Base-by-base conservation (phyloP, 169 alveolate species). In the Cryptosporidium meleagridis region DNA sequence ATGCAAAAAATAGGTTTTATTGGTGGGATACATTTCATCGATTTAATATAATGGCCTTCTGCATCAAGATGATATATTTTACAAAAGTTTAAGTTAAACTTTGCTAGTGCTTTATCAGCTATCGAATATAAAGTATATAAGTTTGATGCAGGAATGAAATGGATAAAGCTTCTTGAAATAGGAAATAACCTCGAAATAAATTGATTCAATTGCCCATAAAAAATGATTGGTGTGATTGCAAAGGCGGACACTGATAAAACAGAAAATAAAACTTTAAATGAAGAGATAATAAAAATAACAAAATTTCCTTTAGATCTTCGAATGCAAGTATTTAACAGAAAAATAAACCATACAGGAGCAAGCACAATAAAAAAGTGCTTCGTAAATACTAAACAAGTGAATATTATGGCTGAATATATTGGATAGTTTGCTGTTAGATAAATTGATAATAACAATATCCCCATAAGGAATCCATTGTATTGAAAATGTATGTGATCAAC, bases 401-500 rank as follows among this genome's bases (percentile, higher is more conserved):
- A 73, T 18, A 73, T 4, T 31, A 35, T 7, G 26, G 86, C 86
- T 31, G 86, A 73, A 33, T 55, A 18, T 73, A 29, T 37, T 73
- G 86, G 86, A 55, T 73, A 62, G 7, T 33, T 41, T 1, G 55
- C 23, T 12, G 86, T 37, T 37, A 51, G 45, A 31, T 53, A 73
- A 23, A 55, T 55, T n/a, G 95, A 71, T 58, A 91, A 84, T 31
- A 93, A 62, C 35, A 91, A 85, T 18, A 93, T 91, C 65, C 95
- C 96, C 91, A 94, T 85, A 37, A 95, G 91, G 68, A 94, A 91
- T 53, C 96, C 93, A 39, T 73, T 73, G 86, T 95, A 92, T 75
- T 92, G 94, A 80, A 92, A 93, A 71, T 91, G 94, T 53, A 92
- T 94, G 75, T 93, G 94, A 92, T 95, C 97, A 55, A 94, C 93